phyloP scores from a whole-genome alignment of 306 rosid species.

The Vigna hirtella region DNA sequence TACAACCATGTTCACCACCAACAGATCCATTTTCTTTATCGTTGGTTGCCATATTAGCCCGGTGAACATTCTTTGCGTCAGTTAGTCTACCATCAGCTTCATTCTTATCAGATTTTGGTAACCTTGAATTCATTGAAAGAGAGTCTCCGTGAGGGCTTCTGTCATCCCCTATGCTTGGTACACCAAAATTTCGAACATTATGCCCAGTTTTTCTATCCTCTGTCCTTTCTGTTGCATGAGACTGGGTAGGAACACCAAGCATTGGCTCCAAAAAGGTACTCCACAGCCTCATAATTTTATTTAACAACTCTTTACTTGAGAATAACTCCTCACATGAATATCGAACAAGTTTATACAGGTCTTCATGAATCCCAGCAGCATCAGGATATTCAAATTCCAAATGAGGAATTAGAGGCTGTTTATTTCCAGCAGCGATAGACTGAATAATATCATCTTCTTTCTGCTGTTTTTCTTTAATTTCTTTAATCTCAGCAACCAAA shows the following conservation, averaged over 20 bases:
- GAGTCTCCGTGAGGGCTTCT: constrained; percentile 63
- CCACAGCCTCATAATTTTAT: constrained; percentile 87
- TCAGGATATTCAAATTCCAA: constrained; percentile 81
- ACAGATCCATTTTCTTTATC: constrained; percentile 70
- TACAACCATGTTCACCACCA: constrained; percentile 48
- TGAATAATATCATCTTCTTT: constrained; percentile 84
- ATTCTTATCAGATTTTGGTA: constrained; percentile 58
- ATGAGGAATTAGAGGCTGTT: constrained; percentile 77
- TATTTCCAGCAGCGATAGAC: constrained; percentile 83
- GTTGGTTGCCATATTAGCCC: constrained; percentile 51
- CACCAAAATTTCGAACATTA: constrained; percentile 49
- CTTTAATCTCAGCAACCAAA: constrained; percentile 92
- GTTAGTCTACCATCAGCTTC: constrained; percentile 61
- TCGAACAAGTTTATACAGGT: constrained; percentile 81
- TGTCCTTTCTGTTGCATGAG: constrained; percentile 56
- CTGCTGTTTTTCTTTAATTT: constrained; percentile 81
- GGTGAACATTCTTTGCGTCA: constrained; percentile 59
- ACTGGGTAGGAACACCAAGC: constrained; percentile 79
- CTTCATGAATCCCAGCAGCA: constrained; percentile 73
- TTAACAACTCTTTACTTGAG: constrained; percentile 77
- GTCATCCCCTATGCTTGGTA: constrained; percentile 61
- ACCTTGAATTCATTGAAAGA: constrained; percentile 51
- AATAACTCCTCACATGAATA: constrained; percentile 89
- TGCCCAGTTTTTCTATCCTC: constrained; percentile 65
- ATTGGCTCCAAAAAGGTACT: constrained; percentile 85